Evolutionary conservation across 495 filamentous ascomycete species (phyloP).

Genomic region (Choiromyces venosus): DNA sequence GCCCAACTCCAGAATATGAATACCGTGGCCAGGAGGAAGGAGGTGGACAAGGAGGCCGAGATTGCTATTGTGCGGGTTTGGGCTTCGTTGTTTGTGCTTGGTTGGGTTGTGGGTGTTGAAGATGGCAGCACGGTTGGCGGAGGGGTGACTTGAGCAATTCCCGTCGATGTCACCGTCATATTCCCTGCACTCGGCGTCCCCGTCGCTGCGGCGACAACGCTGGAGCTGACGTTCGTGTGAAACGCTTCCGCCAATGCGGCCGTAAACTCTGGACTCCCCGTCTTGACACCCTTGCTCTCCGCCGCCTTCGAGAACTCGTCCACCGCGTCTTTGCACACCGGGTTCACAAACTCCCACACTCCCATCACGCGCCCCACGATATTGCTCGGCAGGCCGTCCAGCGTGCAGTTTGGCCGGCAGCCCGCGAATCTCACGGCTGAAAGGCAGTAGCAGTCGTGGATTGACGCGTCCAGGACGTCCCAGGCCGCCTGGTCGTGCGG

Average conservation of each 20-base stretch:
- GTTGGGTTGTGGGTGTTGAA: too few relatives aligned
- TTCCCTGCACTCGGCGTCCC: not conserved
- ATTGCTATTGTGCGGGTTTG: conserved; percentile 17
- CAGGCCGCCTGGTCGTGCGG: conserved; percentile 24
- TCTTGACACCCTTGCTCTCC: conserved; percentile 5
- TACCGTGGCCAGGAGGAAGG: not conserved
- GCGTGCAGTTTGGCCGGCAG: conserved; percentile 23
- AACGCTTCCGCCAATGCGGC: conserved; percentile 10
- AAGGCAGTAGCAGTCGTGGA: conserved; percentile 22
- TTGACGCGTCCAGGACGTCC: conserved; percentile 1
- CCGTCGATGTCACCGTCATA: too few relatives aligned
- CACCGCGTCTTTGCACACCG: conserved; percentile 19
- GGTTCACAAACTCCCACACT: conserved; percentile 24
- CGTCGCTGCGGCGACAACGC: not conserved
- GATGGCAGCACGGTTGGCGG: not conserved
- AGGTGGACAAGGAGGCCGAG: conserved; percentile 8
- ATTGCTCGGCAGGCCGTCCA: conserved; percentile 14
- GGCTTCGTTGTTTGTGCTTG: not conserved
- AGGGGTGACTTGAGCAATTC: not conserved
- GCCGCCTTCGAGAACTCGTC: conserved; percentile 10
- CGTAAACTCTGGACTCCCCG: not conserved
- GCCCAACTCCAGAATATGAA: not conserved
- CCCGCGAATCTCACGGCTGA: conserved; percentile 11
- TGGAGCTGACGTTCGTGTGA: not conserved
- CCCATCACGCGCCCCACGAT: conserved; percentile 16